A percentile compares a stretch with the other conserved stretches of the same genome.
Conservation (phyloP, 106 monocot genomes). For the Phalaenopsis aphrodite region DNA sequence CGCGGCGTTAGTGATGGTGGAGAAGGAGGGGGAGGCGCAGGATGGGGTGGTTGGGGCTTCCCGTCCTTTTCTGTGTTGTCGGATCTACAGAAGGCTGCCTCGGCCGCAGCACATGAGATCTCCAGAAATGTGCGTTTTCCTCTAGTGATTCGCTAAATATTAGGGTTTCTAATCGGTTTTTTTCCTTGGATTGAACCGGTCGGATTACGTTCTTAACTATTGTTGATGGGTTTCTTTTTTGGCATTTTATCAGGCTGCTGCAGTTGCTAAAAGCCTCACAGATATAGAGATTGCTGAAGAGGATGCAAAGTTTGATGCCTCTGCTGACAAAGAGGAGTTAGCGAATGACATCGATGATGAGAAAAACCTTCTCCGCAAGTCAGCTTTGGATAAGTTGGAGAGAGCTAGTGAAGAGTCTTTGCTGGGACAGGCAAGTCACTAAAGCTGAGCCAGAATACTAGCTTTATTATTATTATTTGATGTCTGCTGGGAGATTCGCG, state of each 20-base stretch:
- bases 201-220: neutral
- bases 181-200: neutral
- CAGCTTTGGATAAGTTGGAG: constrained; percentile 73
- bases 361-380: constrained; percentile 37
- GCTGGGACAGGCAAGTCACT: constrained; percentile 53
- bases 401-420: constrained; percentile 77
- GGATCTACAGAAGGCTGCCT: constrained; percentile 71
- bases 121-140: constrained; percentile 46
- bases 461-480: neutral
- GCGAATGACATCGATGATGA: constrained; percentile 23
- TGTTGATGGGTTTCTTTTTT: neutral
- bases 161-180: neutral
- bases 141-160: neutral
- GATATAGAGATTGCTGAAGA: constrained; percentile 27
- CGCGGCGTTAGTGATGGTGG: constrained; percentile 12
- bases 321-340: constrained; percentile 16
- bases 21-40: constrained; percentile 48
- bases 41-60: constrained; percentile 79
- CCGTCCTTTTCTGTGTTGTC: constrained; percentile 55
- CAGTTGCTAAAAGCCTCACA: constrained; percentile 50
- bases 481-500: too few relatives aligned
- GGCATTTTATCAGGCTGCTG: constrained; percentile 49
- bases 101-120: constrained; percentile 55
- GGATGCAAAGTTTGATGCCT: constrained; percentile 12
- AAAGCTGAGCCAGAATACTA: neutral